Conservation (phyloP, 345 rosid species). For the Balakata baccata region DNA sequence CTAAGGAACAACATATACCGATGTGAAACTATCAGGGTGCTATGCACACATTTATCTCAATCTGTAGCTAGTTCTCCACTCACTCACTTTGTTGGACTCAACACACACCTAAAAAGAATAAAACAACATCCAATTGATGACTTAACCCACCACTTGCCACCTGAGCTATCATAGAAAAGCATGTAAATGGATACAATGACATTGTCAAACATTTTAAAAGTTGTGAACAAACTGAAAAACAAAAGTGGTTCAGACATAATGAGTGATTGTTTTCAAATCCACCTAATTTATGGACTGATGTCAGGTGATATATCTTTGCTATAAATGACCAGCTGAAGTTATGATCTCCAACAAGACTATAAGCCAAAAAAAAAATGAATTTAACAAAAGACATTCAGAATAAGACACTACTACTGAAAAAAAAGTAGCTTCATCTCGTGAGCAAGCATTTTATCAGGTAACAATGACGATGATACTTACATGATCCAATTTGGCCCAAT, state of each 20-base stretch:
- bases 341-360: background rate
- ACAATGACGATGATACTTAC: slow-evolving; percentile 45
- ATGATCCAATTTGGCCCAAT: slow-evolving; percentile 76
- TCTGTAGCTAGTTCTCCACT: background rate
- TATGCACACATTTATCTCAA: background rate
- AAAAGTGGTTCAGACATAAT: background rate
- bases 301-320: background rate
- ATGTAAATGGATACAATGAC: background rate
- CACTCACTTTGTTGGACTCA: background rate
- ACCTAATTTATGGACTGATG: background rate
- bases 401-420: background rate
- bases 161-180: background rate
- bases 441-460: background rate
- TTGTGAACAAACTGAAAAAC: background rate
- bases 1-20: background rate
- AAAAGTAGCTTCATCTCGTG: background rate
- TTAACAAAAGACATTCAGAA: background rate
- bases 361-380: background rate
- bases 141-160: background rate
- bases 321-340: background rate
- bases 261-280: background rate
- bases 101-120: background rate
- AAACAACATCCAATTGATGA: background rate
- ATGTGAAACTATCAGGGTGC: background rate
- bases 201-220: background rate